Evolutionary conservation across 805 yeast species (phyloP).

Genomic region (Lachancea nothofagi): DNA sequence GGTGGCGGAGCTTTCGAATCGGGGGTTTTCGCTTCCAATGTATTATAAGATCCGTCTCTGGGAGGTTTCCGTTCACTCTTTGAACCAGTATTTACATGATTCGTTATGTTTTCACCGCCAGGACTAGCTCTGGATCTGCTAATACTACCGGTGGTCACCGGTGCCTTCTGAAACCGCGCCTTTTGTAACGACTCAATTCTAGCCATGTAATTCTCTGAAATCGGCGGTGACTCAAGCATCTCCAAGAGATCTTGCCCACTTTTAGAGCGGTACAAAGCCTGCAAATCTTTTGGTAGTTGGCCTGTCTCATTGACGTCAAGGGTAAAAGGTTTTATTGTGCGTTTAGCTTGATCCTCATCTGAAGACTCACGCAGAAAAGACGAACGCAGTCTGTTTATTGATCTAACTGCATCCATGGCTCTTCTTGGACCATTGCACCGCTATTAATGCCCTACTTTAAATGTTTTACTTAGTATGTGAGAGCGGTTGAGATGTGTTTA

Average conservation of each 20-base stretch:
- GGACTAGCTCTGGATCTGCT: too few relatives aligned
- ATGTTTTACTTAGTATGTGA: too few relatives aligned
- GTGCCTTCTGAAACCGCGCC: conserved; percentile 5
- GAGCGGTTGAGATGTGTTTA: too few relatives aligned
- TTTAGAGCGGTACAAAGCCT: neutral
- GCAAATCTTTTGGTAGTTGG: neutral
- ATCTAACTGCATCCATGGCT: conserved; percentile 24
- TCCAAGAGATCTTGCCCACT: conserved; percentile 11
- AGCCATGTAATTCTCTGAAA: conserved; percentile 15
- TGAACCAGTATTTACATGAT: too few relatives aligned
- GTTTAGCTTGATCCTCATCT: conserved; percentile 29
- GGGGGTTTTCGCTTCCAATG: too few relatives aligned
- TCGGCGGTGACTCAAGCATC: conserved; percentile 27
- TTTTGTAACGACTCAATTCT: conserved; percentile 1
- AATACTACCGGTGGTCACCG: neutral
- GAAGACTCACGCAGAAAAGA: conserved; percentile 26
- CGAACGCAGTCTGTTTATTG: conserved; percentile 28
- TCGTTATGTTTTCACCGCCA: too few relatives aligned
- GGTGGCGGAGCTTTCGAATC: too few relatives aligned
- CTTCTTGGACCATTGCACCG: conserved; percentile 2
- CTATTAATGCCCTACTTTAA: too few relatives aligned
- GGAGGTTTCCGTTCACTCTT: too few relatives aligned
- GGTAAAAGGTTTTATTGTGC: conserved; percentile 28
- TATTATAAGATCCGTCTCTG: too few relatives aligned
- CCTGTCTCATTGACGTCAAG: conserved; percentile 3